Conservation (phyloP, 495 filamentous ascomycete genomes). For the Sporormia fimetaria region DNA sequence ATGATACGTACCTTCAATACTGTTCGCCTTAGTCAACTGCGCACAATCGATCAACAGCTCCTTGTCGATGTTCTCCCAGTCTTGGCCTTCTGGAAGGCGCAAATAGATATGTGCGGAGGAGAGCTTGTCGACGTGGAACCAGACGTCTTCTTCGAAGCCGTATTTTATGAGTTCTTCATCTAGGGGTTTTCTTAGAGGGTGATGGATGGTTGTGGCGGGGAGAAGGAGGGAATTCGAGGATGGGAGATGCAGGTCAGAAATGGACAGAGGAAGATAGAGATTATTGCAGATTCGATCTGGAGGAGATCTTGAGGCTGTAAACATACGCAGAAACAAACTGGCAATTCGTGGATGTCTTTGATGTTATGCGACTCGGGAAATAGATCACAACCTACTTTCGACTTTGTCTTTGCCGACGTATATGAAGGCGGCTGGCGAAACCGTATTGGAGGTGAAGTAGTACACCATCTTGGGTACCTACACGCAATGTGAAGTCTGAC, state of each 20-base stretch:
- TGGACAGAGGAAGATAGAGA: too few species aligned
- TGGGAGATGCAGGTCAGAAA: too few species aligned
- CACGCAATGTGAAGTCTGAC: background rate
- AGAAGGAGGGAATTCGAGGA: too few species aligned
- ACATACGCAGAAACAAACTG: constrained; percentile 4
- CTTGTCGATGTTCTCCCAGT: constrained; percentile 71
- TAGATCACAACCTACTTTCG: constrained; percentile 81
- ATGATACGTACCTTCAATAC: constrained; percentile 64
- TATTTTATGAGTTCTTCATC: constrained; percentile 93
- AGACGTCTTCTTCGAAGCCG: constrained; percentile 90
- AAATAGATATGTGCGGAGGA: constrained; percentile 95
- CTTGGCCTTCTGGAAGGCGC: constrained; percentile 65
- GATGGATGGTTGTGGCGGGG: too few species aligned
- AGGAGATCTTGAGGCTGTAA: constrained; percentile 2
- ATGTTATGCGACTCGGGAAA: background rate
- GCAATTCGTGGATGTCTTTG: too few species aligned
- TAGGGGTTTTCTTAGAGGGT: constrained; percentile 32
- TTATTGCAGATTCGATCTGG: too few species aligned
- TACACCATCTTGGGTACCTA: constrained; percentile 59
- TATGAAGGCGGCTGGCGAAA: constrained; percentile 65
- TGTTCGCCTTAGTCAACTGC: constrained; percentile 96
- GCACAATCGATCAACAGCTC: constrained; percentile 75
- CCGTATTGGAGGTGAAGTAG: constrained; percentile 81
- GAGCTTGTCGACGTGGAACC: constrained; percentile 98
- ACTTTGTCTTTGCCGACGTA: constrained; percentile 99